These are phyloP conservation scores for Globisporangium recalcitrans DNA, from an alignment of 352 stramenopile species.

Conservation along the genomic window DNA sequence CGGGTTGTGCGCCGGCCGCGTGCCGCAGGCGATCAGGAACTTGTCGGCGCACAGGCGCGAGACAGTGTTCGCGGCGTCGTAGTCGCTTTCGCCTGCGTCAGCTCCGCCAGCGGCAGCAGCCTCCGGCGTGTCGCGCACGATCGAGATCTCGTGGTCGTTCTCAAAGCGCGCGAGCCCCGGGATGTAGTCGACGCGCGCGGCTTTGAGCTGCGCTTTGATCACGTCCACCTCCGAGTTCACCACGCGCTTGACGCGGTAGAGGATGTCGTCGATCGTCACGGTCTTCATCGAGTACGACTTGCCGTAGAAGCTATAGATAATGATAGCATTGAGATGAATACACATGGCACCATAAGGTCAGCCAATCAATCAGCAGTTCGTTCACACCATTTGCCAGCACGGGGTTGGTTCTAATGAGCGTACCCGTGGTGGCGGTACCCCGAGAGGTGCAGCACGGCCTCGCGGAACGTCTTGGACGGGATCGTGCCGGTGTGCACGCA, in stretches of 20 bases:
- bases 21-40: slow-evolving; percentile 84
- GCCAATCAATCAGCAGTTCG: background rate
- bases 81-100: slow-evolving; percentile 8
- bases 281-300: slow-evolving; percentile 83
- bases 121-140: slow-evolving; percentile 31
- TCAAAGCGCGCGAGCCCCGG: slow-evolving; percentile 70
- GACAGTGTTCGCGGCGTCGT: slow-evolving; percentile 26
- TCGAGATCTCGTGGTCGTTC: slow-evolving; percentile 70
- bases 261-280: slow-evolving; percentile 80
- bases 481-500: slow-evolving; percentile 86
- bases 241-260: slow-evolving; percentile 76
- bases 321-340: no score
- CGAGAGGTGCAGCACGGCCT: slow-evolving; percentile 87
- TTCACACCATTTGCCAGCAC: no score
- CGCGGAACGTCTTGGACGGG: slow-evolving; percentile 88
- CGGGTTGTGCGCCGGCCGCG: slow-evolving; percentile 67
- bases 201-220: slow-evolving; percentile 78
- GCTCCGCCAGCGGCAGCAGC: background rate
- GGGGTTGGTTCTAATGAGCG: no score
- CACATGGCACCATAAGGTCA: no score
- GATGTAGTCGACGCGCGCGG: slow-evolving; percentile 66
- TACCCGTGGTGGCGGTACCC: slow-evolving; percentile 86
- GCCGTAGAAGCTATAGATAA: slow-evolving; percentile 59
- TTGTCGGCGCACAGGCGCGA: slow-evolving; percentile 62
- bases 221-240: slow-evolving; percentile 75